These are phyloP conservation scores for Helminthosporium solani DNA, from an alignment of 2,329 filamentous ascomycete species.

Conservation along the genomic window DNA sequence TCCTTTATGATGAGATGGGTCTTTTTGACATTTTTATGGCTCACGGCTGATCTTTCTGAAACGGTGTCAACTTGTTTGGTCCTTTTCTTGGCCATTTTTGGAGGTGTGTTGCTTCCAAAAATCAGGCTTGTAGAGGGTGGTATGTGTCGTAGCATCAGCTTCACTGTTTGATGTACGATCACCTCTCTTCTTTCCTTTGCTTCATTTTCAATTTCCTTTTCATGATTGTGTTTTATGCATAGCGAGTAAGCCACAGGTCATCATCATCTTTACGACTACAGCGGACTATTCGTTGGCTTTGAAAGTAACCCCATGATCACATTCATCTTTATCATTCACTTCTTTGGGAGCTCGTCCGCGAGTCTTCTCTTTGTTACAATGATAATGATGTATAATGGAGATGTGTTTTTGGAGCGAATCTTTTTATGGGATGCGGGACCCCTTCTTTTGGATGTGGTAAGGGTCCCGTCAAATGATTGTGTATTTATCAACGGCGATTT, in stretches of 20 bases:
- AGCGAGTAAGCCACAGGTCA: slow-evolving; percentile 27
- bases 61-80: not conserved
- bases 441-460: not conserved
- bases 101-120: slow-evolving; percentile 3
- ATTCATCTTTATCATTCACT: slow-evolving; percentile 1
- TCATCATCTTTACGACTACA: not conserved
- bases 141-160: slow-evolving; percentile 5
- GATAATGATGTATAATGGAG: not conserved
- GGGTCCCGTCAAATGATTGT: not conserved
- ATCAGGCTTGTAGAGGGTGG: slow-evolving; percentile 1
- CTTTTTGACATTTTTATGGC: slow-evolving; percentile 21
- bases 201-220: slow-evolving; percentile 17
- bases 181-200: slow-evolving; percentile 4
- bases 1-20: slow-evolving; percentile 20
- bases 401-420: not conserved
- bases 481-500: not conserved
- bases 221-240: slow-evolving; percentile 43
- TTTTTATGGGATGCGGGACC: too few species aligned
- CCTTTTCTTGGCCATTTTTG: not conserved
- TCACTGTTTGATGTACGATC: slow-evolving; percentile 10
- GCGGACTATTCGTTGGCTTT: not conserved
- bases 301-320: not conserved
- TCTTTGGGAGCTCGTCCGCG: not conserved
- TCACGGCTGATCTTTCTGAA: not conserved
- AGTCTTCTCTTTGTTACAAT: not conserved